phyloP scores from a whole-genome alignment of 2,329 filamentous ascomycete species.

The Botrytis paeoniae region DNA sequence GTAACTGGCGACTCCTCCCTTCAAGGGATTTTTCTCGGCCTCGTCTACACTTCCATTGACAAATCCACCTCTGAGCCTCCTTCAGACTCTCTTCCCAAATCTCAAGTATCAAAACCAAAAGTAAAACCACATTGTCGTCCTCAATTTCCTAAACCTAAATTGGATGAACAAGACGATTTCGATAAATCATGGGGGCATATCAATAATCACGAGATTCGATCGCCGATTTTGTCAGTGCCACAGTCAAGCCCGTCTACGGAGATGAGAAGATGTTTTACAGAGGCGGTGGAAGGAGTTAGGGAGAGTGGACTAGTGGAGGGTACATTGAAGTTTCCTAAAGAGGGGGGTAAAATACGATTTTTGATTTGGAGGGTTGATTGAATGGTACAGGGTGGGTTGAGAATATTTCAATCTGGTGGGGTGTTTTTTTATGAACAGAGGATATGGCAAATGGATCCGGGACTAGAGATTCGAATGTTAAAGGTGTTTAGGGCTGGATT shows the following conservation, averaged over 20 bases:
- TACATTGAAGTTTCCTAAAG: constrained; percentile 21
- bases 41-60: constrained; percentile 2
- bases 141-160: not conserved
- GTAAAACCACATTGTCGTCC: not conserved
- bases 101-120: not conserved
- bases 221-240: not conserved
- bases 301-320: constrained; percentile 28
- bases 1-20: constrained; percentile 6
- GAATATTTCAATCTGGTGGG: not conserved
- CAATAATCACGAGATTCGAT: constrained; percentile 2
- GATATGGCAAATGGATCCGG: not conserved
- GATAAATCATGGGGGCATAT: not conserved
- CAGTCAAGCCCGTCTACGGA: not conserved
- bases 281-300: constrained; percentile 26
- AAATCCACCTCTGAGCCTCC: not conserved
- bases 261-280: constrained; percentile 20
- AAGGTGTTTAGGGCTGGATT: not conserved
- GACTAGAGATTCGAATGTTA: not conserved
- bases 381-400: not conserved
- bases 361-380: constrained; percentile 33
- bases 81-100: not conserved
- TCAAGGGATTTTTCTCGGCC: constrained; percentile 16
- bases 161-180: not conserved
- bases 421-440: not conserved
- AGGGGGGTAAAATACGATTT: constrained; percentile 28